Percentiles rank a stretch among this genome's conserved stretches.
These are phyloP conservation scores for Lachnellula willkommii DNA, from an alignment of 2,329 filamentous ascomycete genomes.

Conservation along the genomic window DNA sequence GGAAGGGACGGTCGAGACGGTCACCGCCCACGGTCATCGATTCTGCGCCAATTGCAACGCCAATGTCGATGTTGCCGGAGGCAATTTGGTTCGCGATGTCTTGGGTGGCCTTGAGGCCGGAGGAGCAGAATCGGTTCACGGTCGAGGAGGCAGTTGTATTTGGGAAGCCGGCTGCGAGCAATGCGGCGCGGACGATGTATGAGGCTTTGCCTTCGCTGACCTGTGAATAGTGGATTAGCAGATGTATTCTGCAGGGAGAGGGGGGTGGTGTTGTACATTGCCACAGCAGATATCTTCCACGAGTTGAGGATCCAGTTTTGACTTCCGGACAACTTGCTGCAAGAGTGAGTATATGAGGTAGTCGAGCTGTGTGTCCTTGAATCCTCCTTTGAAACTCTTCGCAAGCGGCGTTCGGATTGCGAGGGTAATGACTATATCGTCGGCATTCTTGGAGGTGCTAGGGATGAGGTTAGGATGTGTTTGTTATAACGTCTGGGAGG, in stretches of 20 bases:
- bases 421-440: conserved; percentile 94
- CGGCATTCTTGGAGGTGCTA: conserved; percentile 86
- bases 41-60: conserved; percentile 84
- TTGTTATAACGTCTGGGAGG: conserved; percentile 1
- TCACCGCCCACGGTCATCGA: conserved; percentile 75
- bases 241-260: background rate
- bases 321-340: conserved; percentile 66
- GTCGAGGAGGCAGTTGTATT: conserved; percentile 78
- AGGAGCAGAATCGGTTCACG: conserved; percentile 96
- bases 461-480: conserved; percentile 22
- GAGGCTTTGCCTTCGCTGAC: conserved; percentile 80
- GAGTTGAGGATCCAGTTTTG: conserved; percentile 71
- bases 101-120: conserved; percentile 89
- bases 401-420: conserved; percentile 83
- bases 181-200: conserved; percentile 84
- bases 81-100: conserved; percentile 88
- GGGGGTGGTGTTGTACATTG: conserved; percentile 54
- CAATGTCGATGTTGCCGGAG: conserved; percentile 75
- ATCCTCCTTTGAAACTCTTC: conserved; percentile 85
- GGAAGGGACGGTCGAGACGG: conserved; percentile 65
- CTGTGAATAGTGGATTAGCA: conserved; percentile 36
- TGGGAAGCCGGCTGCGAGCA: conserved; percentile 87
- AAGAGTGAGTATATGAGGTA: conserved; percentile 78
- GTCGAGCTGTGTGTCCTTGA: conserved; percentile 91
- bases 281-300: conserved; percentile 89